Conservation (phyloP, 225 moss, liverwort and hornwort species). For the Takakia lepidozioides region DNA sequence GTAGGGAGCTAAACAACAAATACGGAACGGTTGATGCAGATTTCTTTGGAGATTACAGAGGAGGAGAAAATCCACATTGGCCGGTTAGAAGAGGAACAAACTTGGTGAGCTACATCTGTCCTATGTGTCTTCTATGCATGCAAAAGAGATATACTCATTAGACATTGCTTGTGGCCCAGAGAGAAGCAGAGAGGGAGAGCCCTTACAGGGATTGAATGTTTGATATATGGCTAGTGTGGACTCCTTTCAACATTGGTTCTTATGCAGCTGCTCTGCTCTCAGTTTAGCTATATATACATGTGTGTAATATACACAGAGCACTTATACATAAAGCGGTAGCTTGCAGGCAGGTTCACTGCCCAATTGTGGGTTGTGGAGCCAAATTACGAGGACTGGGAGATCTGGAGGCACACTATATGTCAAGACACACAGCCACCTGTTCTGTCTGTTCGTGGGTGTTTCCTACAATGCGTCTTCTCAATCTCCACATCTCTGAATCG, state of each 20-base stretch:
- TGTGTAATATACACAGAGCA: too few species aligned
- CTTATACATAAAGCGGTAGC: too few species aligned
- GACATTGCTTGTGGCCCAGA: too few species aligned
- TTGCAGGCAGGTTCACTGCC: conserved; percentile 54
- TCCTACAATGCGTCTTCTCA: conserved; percentile 72
- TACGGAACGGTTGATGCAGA: conserved; percentile 18
- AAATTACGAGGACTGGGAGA: conserved; percentile 51
- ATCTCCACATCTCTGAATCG: conserved; percentile 69
- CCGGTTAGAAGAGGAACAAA: conserved; percentile 62
- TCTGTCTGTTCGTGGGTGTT: conserved; percentile 59
- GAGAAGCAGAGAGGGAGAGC: too few species aligned
- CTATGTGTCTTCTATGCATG: not conserved
- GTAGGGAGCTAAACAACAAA: too few species aligned
- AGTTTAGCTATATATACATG: too few species aligned
- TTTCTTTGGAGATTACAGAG: conserved; percentile 68
- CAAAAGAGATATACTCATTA: not conserved
- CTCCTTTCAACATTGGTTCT: too few species aligned
- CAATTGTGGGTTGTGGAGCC: conserved; percentile 58
- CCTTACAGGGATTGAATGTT: too few species aligned
- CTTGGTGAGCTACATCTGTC: conserved; percentile 23
- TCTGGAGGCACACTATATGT: conserved; percentile 58
- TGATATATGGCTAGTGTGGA: too few species aligned
- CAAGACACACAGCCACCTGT: conserved; percentile 65
- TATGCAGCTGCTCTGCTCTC: too few species aligned
- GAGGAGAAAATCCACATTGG: conserved; percentile 66